Conservation (phyloP, 352 stramenopile species). For the Globisporangium cystogenes region DNA sequence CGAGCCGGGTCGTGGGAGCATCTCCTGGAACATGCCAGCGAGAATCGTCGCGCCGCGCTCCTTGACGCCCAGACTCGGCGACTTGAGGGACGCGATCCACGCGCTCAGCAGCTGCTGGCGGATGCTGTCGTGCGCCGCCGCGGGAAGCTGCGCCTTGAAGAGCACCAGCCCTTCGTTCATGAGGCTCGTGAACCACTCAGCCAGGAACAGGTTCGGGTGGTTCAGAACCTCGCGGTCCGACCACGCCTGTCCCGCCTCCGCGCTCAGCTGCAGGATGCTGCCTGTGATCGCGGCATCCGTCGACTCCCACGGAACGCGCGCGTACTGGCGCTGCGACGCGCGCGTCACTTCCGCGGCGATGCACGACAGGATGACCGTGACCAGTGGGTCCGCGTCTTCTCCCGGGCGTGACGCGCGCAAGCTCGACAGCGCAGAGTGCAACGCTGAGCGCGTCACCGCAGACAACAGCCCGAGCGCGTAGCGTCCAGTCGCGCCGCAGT, state of each 20-base stretch:
- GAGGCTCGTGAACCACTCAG: conserved; percentile 79
- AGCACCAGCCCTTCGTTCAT: conserved; percentile 53
- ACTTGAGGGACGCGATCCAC: conserved; percentile 83
- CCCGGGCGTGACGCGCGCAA: conserved; percentile 7
- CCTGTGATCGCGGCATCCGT: conserved; percentile 61
- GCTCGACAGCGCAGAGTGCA: conserved; percentile 28
- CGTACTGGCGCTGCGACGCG: conserved; percentile 72
- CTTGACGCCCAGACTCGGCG: conserved; percentile 82
- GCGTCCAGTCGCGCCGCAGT: conserved; percentile 52
- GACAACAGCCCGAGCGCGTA: conserved; percentile 48
- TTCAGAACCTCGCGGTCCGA: conserved; percentile 78
- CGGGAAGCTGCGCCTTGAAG: conserved; percentile 35
- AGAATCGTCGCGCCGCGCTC: conserved; percentile 79
- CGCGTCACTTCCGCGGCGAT: conserved; percentile 60
- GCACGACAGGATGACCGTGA: conserved; percentile 49
- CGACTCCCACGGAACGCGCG: conserved; percentile 79
- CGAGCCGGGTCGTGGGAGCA: conserved; percentile 39
- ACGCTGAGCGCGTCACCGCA: conserved; percentile 35
- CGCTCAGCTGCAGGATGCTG: conserved; percentile 66
- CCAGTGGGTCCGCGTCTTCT: conserved; percentile 22
- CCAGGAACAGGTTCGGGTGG: conserved; percentile 83
- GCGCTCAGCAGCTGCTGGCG: conserved; percentile 64
- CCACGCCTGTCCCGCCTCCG: conserved; percentile 61
- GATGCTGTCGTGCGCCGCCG: conserved; percentile 38
- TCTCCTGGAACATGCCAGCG: conserved; percentile 69